A percentile compares a stretch with the other conserved stretches of the same genome.
Conservation (phyloP, 768 basidiomycete genomes). For the Paxillus ammoniavirescens region DNA sequence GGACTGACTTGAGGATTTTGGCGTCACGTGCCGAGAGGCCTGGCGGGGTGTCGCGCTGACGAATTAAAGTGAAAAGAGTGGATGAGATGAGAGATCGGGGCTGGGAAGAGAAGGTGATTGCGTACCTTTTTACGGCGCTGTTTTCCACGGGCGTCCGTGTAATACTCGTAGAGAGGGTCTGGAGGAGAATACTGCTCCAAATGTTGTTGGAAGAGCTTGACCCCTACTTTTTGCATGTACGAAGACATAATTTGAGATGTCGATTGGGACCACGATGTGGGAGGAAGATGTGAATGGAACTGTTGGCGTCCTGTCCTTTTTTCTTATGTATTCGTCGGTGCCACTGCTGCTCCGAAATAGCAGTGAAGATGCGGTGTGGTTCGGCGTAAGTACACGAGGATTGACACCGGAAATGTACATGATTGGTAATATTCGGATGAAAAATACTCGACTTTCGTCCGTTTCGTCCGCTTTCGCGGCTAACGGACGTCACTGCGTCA, state of each 20-base stretch:
- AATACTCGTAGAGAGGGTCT: slow-evolving; percentile 68
- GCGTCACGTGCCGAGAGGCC: slow-evolving; percentile 78
- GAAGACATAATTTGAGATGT: slow-evolving; percentile 15
- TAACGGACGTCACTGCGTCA: neutral
- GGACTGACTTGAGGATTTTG: slow-evolving; percentile 70
- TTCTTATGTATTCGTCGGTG: no score
- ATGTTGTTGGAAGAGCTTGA: slow-evolving; percentile 61
- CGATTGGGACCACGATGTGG: neutral
- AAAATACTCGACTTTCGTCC: neutral
- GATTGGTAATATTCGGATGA: neutral
- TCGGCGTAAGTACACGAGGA: neutral
- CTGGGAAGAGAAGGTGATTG: slow-evolving; percentile 30
- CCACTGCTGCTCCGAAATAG: no score
- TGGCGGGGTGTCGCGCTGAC: slow-evolving; percentile 65
- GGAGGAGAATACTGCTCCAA: slow-evolving; percentile 64
- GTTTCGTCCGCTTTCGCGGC: neutral
- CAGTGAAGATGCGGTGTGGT: neutral
- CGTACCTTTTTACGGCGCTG: slow-evolving; percentile 38
- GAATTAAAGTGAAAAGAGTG: neutral
- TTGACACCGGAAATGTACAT: neutral
- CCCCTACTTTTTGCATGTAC: slow-evolving; percentile 46
- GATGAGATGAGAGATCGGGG: neutral
- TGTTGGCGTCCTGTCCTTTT: neutral
- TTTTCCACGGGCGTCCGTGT: slow-evolving; percentile 28
- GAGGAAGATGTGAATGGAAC: neutral